Conservation (phyloP, 805 yeast species). For the Ascoidea rubescens region DNA sequence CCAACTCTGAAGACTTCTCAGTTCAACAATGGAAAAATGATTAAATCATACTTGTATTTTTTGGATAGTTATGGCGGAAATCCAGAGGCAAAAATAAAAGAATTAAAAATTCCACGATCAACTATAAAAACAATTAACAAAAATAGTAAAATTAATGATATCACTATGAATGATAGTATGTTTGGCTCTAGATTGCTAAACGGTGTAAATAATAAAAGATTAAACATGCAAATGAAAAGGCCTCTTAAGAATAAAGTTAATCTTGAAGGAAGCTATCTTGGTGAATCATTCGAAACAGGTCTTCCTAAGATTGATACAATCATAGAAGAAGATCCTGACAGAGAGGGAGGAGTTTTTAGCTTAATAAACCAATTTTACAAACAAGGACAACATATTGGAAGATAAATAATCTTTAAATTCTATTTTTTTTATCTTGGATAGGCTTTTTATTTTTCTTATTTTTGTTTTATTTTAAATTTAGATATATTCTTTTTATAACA, state of each 20-base stretch:
- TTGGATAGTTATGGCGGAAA: constrained; percentile 64
- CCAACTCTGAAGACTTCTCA: constrained; percentile 1
- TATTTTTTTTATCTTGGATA: neutral
- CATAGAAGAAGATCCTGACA: constrained; percentile 18
- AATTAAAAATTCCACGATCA: constrained; percentile 8
- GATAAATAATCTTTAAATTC: neutral
- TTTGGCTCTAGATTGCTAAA: neutral
- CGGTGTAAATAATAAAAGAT: constrained; percentile 3
- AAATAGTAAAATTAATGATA: constrained; percentile 4
- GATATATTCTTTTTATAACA: too few species aligned
- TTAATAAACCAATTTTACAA: constrained; percentile 70
- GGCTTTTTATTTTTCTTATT: too few species aligned
- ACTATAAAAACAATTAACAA: too few species aligned
- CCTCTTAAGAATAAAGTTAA: constrained; percentile 3
- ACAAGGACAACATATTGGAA: constrained; percentile 9
- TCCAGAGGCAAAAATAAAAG: constrained; percentile 20
- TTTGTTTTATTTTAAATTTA: too few species aligned
- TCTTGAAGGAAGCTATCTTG: constrained; percentile 16
- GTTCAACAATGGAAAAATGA: constrained; percentile 70
- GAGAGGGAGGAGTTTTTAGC: constrained; percentile 52
- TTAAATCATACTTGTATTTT: constrained; percentile 78
- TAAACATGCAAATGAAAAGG: constrained; percentile 4
- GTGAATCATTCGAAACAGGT: constrained; percentile 28
- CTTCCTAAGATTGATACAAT: constrained; percentile 24
- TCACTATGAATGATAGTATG: constrained; percentile 6